phyloP scores from a whole-genome alignment of 2,329 filamentous ascomycete genomes.

The Apiospora phragmitis region DNA sequence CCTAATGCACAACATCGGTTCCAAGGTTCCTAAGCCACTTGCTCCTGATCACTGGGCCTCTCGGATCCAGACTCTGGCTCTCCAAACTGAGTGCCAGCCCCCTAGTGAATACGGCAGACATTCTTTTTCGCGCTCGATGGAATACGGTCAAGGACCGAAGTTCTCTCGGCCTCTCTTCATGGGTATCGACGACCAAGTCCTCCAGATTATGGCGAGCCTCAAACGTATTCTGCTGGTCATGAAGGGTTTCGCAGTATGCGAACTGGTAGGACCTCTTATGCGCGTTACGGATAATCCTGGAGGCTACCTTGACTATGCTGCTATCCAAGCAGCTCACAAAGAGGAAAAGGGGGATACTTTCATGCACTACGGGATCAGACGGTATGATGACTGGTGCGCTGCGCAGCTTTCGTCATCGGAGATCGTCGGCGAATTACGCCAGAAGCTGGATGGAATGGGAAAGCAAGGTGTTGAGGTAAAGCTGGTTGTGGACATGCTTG shows the following conservation, averaged over 20 bases:
- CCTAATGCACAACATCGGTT: background rate
- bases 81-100: background rate
- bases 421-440: background rate
- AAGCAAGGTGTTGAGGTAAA: background rate
- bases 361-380: background rate
- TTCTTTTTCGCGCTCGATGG: background rate
- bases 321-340: background rate
- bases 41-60: background rate
- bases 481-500: background rate
- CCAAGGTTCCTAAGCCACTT: background rate
- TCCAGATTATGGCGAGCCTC: background rate
- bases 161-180: background rate
- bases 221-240: background rate
- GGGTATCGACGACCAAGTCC: background rate
- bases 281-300: background rate
- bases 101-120: too few relatives aligned
- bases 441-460: background rate
- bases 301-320: background rate
- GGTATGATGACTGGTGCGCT: too few relatives aligned
- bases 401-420: background rate
- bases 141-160: background rate
- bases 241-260: background rate
- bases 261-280: background rate
- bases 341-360: background rate
- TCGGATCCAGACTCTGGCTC: background rate